phyloP scores from a whole-genome alignment of 2,329 filamentous ascomycete species.

The Helotiales sp. region DNA sequence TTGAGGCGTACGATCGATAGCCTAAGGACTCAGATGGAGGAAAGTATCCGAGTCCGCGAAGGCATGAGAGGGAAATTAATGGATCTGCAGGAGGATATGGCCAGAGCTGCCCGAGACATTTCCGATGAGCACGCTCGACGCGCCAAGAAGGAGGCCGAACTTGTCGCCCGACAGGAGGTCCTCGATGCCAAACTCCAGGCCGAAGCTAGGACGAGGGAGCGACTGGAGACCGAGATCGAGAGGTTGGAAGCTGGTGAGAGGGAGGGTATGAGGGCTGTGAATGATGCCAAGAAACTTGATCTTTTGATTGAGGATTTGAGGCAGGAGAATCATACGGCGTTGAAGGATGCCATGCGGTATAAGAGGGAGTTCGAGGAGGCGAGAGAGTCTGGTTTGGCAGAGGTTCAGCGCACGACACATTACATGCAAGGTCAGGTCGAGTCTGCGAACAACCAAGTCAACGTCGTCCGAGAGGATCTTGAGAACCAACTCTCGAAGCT shows the following conservation, averaged over 20 bases:
- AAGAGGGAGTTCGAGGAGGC: constrained; percentile 85
- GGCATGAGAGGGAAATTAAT: constrained; percentile 83
- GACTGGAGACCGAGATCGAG: constrained; percentile 66
- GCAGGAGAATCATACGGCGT: constrained; percentile 64
- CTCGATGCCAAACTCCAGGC: constrained; percentile 76
- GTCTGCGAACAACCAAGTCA: constrained; percentile 80
- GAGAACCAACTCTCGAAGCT: constrained; percentile 76
- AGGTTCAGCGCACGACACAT: constrained; percentile 78
- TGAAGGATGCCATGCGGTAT: constrained; percentile 46
- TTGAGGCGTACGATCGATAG: constrained; percentile 72
- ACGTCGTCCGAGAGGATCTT: constrained; percentile 76
- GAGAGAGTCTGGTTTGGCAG: constrained; percentile 73
- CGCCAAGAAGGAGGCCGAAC: constrained; percentile 75
- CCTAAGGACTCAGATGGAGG: constrained; percentile 76
- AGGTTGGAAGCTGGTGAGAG: constrained; percentile 64
- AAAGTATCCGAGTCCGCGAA: constrained; percentile 82
- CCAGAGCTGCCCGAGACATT: constrained; percentile 73
- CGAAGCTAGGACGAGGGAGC: constrained; percentile 69
- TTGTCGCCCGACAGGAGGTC: constrained; percentile 76
- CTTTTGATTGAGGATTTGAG: constrained; percentile 55
- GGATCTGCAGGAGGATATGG: constrained; percentile 85
- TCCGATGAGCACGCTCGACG: constrained; percentile 79
- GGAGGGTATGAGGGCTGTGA: constrained; percentile 62
- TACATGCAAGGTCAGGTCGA: constrained; percentile 82
- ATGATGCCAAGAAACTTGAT: constrained; percentile 62